Conservation (phyloP, 345 rosid genomes). For the Geranium rotundifolium region DNA sequence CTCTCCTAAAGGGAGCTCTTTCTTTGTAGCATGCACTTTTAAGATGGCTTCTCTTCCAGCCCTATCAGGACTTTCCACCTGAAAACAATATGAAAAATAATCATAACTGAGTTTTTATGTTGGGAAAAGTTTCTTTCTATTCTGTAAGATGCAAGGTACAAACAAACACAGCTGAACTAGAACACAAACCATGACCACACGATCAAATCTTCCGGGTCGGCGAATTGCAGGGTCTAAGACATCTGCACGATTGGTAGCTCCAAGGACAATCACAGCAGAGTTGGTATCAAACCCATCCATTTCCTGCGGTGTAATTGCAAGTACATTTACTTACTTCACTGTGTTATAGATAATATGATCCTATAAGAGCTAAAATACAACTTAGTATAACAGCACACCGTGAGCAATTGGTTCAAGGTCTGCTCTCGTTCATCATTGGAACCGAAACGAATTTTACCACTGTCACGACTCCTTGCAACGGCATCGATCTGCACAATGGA, state of each 20-base stretch:
- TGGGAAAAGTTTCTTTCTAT: conserved; percentile 3
- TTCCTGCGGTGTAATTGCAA: conserved; percentile 46
- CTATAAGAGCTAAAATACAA: conserved; percentile 2
- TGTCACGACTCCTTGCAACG: conserved; percentile 96
- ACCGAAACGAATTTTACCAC: conserved; percentile 75
- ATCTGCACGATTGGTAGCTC: conserved; percentile 95
- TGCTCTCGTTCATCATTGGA: conserved; percentile 96
- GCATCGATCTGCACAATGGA: conserved; percentile 73
- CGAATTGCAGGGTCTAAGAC: conserved; percentile 93
- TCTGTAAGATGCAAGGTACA: conserved; percentile 6
- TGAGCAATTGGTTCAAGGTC: conserved; percentile 92
- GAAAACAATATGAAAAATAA: conserved; percentile 11
- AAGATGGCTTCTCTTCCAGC: conserved; percentile 88
- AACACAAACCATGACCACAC: conserved; percentile 70
- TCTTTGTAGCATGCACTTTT: conserved; percentile 70
- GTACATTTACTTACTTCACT: conserved; percentile 5
- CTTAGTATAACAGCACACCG: conserved; percentile 36
- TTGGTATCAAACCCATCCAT: conserved; percentile 99
- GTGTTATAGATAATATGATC: background rate
- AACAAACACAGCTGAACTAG: conserved; percentile 9
- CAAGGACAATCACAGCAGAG: conserved; percentile 93
- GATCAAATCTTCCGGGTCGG: conserved; percentile 98
- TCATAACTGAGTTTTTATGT: conserved; percentile 4
- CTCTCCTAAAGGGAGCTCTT: conserved; percentile 71
- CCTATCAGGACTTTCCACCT: conserved; percentile 94